Base-by-base conservation (phyloP, 106 monocot genomes). In the Dactylorhiza incarnata region DNA sequence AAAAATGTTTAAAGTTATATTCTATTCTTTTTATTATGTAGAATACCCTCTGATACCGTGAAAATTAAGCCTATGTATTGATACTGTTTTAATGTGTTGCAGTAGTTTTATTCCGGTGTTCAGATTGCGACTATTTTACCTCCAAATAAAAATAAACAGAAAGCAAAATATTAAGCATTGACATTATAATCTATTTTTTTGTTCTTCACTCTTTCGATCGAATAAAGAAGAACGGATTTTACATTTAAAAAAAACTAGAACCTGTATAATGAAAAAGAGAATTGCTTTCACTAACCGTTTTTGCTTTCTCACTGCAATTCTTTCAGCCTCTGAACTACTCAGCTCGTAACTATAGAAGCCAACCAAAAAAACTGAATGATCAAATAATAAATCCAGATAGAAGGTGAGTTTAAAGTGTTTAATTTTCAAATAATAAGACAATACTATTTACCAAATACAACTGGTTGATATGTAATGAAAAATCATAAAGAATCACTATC, bases 311-410 rank as follows among this genome's bases (percentile, higher is more conserved):
- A 72, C 12, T 4, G 49, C 47, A 72, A 49, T 49, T 49, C 72
- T 72, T 49, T 72, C 72, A 72, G 14, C 72, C 17, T 72, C 72
- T 7, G 48, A 72, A 72, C 72, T 72, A 49, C 19, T 72, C 72
- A 72, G 49, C 48, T 72, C 72, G 49, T 22, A 72, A 22, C 72
- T 72, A 44, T 6, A 69, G 17, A 69, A 69, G 4, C 5, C 2
- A 46, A 44, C 7, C 51, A 65, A 29, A 29, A 29, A 65, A 65
- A 65, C 3, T 65, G 12, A 29, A 65, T 29, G 29, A 29, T 65
- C 26, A 65, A 65, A 65, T 65, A 65, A 29, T 29, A 65, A 37
- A 65, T 29, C 2, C 12, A 62, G 5, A 23, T 37, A 37, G 37
- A 22, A 62, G 23, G 3, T 22, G 6, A 24, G 8, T 26, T 26